Base-by-base conservation (phyloP, 257 asterid genomes). In the Ilex aquifolium region DNA sequence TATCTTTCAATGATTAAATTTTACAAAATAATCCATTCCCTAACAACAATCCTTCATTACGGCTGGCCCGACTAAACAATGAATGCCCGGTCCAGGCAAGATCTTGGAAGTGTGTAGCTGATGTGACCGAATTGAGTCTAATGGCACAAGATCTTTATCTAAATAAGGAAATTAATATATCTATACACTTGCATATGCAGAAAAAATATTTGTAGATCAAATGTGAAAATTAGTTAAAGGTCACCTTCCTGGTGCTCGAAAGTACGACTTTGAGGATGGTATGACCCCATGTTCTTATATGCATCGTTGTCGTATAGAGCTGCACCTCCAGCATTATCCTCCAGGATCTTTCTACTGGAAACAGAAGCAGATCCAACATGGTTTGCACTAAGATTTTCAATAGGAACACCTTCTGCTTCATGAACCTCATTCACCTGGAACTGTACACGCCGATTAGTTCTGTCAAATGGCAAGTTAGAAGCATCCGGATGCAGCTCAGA, bases 171-270 rank as follows among this genome's bases (percentile, higher is more conserved):
- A 36, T 21, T 21, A 36, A 36, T 36, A 36, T 36, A 36, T 36
- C 8, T 36, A 4, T 36, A 36, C 1, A 8, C 8, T 4, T 36
- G 42, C 8, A 36, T 36, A 36, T 4, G 42, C 42, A 36, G 42
- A 36, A 36, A 8, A 4, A 36, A 36, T 36, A 36, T 36, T n/a
- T 53, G n/a, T 14, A 52, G 14, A 31, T 49, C 16, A 46, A 56
- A 39, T 21, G 30, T 16, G 46, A 61, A 39, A 46, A 44, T 31
- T 17, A 68, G 44, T 59, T 46, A 66, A 49, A 15, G 69, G 50
- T 70, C 68, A 85, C 95, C 92, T 80, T 77, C 86, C 61, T 69
- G 76, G 52, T 16, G 77, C 66, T 85, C 86, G 32, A 72, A 72
- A 55, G 72, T 74, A 55, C 72, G 78, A 59, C 61, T 65, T 62